Evolutionary conservation across 345 rosid genomes (phyloP).

Genomic region (Camelina hispida): DNA sequence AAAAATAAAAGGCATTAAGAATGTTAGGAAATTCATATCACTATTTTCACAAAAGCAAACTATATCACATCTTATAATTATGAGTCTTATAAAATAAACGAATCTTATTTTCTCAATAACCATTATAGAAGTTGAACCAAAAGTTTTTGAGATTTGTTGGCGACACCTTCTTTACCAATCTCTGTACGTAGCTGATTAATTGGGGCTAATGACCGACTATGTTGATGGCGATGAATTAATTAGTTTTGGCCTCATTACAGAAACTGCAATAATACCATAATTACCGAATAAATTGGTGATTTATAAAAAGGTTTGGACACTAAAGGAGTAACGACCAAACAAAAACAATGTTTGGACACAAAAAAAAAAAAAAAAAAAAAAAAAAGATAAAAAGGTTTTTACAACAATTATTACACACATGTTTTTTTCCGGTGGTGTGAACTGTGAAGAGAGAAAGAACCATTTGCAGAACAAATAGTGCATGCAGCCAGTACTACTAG

Average conservation of each 20-base stretch:
- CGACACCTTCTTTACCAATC: too few relatives aligned
- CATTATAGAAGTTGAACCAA: neutral
- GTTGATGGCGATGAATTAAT: slow-evolving; percentile 11
- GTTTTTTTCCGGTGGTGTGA: too few relatives aligned
- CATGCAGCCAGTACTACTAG: too few relatives aligned
- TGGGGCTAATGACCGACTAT: slow-evolving; percentile 3
- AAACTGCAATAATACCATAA: neutral
- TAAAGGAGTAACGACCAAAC: neutral
- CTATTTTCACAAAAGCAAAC: neutral
- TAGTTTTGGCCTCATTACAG: neutral
- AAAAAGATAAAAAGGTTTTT: too few relatives aligned
- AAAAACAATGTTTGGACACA: neutral
- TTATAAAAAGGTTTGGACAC: neutral
- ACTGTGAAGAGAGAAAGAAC: too few relatives aligned
- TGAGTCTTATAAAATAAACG: neutral
- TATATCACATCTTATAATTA: too few relatives aligned
- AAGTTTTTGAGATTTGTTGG: too few relatives aligned
- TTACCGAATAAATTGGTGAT: slow-evolving; percentile 30
- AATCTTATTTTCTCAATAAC: neutral
- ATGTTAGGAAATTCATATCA: neutral
- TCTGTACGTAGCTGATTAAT: slow-evolving; percentile 1
- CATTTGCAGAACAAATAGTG: too few relatives aligned
- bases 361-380: too few relatives aligned
- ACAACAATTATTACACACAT: too few relatives aligned
- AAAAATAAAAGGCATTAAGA: neutral